Percentiles rank a stretch among this genome's conserved stretches.
These are phyloP conservation scores for Petunia hybrid DNA, from an alignment of 305 asterid genomes.

Conservation along the genomic window DNA sequence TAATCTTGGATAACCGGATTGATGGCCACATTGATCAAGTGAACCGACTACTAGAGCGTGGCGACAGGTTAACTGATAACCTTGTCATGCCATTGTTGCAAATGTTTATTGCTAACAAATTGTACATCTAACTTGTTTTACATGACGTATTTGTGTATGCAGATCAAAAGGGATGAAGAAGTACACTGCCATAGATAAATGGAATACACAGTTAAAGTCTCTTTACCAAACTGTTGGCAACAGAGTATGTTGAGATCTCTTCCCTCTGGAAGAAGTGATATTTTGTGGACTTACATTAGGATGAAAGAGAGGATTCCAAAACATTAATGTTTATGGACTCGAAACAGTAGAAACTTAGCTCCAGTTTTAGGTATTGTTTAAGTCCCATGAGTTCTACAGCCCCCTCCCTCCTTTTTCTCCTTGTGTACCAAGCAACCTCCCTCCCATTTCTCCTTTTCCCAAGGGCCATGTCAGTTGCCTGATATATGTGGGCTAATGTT, in stretches of 20 bases:
- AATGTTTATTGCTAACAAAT: not conserved
- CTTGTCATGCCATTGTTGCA: slow-evolving; percentile 14
- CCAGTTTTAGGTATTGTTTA: too few relatives aligned
- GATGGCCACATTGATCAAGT: slow-evolving; percentile 97
- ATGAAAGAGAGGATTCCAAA: not conserved
- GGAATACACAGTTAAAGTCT: slow-evolving; percentile 92
- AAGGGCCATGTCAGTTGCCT: not conserved
- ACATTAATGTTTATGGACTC: too few relatives aligned
- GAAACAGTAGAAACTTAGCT: too few relatives aligned
- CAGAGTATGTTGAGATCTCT: slow-evolving; percentile 58
- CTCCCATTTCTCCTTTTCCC: not conserved
- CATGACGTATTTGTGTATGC: slow-evolving; percentile 20
- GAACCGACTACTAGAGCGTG: slow-evolving; percentile 84
- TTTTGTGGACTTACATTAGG: not conserved
- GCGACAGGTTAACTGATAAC: slow-evolving; percentile 64
- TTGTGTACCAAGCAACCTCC: too few relatives aligned
- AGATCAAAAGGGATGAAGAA: slow-evolving; percentile 97
- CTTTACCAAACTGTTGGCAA: slow-evolving; percentile 81
- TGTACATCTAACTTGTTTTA: not conserved
- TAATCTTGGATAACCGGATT: slow-evolving; percentile 90
- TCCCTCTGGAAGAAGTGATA: not conserved
- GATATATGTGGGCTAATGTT: not conserved
- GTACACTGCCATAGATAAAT: slow-evolving; percentile 87
- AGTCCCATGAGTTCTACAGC: too few relatives aligned
- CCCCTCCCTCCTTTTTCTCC: too few relatives aligned